Conservation (phyloP, 176 grass and related monocot species). For the Puccinellia tenuiflora region DNA sequence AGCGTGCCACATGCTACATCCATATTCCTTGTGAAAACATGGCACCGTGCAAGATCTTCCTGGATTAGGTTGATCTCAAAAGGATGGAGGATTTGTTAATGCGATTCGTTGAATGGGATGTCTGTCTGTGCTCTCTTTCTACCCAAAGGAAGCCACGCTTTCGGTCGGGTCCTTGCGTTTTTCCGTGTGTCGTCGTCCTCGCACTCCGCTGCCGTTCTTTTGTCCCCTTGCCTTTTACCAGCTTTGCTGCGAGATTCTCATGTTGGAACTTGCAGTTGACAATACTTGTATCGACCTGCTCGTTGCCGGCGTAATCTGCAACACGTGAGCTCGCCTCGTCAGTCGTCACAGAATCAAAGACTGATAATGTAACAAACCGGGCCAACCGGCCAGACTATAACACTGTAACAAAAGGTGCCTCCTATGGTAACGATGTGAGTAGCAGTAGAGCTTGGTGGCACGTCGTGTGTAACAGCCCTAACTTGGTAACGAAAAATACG, state of each 20-base stretch:
- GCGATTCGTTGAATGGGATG: constrained; percentile 23
- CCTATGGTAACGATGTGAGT: too few species aligned
- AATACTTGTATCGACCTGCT: neutral
- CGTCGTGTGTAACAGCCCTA: too few species aligned
- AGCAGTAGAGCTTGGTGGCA: too few species aligned
- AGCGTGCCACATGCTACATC: too few species aligned
- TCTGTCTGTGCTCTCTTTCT: constrained; percentile 8
- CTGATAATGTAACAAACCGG: too few species aligned
- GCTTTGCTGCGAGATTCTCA: constrained; percentile 46
- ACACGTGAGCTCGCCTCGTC: neutral
- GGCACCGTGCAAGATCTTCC: constrained; percentile 5
- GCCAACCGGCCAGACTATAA: too few species aligned
- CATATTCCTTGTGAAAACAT: neutral
- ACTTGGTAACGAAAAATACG: too few species aligned
- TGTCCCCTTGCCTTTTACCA: constrained; percentile 41
- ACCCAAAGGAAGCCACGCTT: constrained; percentile 11
- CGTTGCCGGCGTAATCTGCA: neutral
- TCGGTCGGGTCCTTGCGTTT: neutral
- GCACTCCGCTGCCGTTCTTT: constrained; percentile 19
- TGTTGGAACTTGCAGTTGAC: constrained; percentile 49
- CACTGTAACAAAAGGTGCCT: too few species aligned
- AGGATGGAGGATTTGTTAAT: constrained; percentile 26
- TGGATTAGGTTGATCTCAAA: constrained; percentile 19
- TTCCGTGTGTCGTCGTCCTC: constrained; percentile 22
- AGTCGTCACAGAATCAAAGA: too few species aligned